Conservation (phyloP, 2,329 filamentous ascomycete genomes). For the Bipolaris victoriae region DNA sequence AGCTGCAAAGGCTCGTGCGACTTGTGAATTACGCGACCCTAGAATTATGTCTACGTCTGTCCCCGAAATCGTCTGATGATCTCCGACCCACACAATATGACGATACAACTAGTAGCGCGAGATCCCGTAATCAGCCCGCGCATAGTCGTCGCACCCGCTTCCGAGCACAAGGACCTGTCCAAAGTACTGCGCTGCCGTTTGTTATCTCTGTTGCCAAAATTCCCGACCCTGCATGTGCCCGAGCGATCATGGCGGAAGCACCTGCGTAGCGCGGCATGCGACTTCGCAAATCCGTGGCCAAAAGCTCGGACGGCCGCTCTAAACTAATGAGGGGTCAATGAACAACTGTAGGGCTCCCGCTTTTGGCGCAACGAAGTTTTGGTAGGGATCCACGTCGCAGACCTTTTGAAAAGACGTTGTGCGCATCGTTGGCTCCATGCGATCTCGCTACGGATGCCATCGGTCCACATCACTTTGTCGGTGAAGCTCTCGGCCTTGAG, state of each 20-base stretch:
- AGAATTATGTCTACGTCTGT: constrained; percentile 12
- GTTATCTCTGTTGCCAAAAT: constrained; percentile 14
- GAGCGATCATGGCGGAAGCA: constrained; percentile 34
- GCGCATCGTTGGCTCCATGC: constrained; percentile 24
- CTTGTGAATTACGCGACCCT: constrained; percentile 15
- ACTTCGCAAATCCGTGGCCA: constrained; percentile 31
- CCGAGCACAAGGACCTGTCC: constrained; percentile 4
- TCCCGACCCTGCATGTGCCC: constrained; percentile 39
- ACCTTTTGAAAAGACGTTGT: constrained; percentile 24
- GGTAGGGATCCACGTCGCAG: constrained; percentile 28
- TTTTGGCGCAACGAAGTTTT: constrained; percentile 35
- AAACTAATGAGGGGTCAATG: constrained; percentile 37
- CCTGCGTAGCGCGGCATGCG: constrained; percentile 40
- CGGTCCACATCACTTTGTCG: constrained; percentile 37
- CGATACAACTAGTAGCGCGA: constrained; percentile 18
- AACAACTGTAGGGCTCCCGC: constrained; percentile 33
- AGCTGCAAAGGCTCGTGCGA: constrained; percentile 9
- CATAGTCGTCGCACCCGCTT: constrained; percentile 8
- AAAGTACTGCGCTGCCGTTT: constrained; percentile 10
- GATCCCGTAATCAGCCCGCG: constrained; percentile 15
- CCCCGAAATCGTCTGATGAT: constrained; percentile 15
- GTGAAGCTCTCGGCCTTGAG: constrained; percentile 38
- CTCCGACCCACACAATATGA: constrained; percentile 19
- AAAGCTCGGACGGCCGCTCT: constrained; percentile 31
- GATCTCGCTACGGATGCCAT: constrained; percentile 35